A percentile compares a stretch with the other conserved stretches of the same genome.
These are phyloP conservation scores for Cicer arietinum DNA, from an alignment of 306 rosid species.

Conservation along the genomic window DNA sequence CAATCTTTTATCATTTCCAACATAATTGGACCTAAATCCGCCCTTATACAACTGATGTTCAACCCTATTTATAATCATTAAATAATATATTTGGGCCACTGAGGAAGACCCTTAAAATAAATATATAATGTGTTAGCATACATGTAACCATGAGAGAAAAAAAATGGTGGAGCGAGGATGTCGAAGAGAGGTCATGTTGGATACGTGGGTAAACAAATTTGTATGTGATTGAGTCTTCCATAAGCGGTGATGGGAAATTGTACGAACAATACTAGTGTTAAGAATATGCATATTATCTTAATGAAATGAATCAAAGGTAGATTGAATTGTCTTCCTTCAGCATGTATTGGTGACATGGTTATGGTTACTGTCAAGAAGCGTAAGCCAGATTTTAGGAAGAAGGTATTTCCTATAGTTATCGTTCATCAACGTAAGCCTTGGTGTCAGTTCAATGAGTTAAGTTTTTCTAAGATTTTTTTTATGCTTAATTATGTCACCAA, in stretches of 20 bases:
- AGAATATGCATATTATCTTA: constrained; percentile 84
- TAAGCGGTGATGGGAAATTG: constrained; percentile 94
- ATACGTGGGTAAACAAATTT: constrained; percentile 84
- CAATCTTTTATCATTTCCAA: too few relatives aligned
- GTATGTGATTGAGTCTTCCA: constrained; percentile 92
- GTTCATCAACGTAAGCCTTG: constrained; percentile 87
- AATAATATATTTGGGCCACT: too few relatives aligned
- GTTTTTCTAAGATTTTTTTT: constrained; percentile 24
- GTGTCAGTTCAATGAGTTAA: background rate
- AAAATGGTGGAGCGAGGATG: too few relatives aligned
- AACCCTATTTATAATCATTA: too few relatives aligned
- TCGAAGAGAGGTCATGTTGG: constrained; percentile 68
- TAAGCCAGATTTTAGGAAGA: constrained; percentile 89
- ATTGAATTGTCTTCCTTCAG: constrained; percentile 76
- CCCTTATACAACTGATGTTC: too few relatives aligned
- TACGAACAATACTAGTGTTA: constrained; percentile 86
- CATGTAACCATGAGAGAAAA: too few relatives aligned
- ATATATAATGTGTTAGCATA: too few relatives aligned
- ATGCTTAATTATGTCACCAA: background rate
- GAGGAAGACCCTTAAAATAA: too few relatives aligned
- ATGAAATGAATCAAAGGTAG: constrained; percentile 92
- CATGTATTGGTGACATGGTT: constrained; percentile 91
- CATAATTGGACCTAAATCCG: too few relatives aligned
- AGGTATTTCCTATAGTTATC: constrained; percentile 88
- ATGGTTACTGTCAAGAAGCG: constrained; percentile 97